A percentile compares a stretch with the other conserved stretches of the same genome.
Conservation (phyloP, 2,329 filamentous ascomycete genomes). For the Clonostachys byssicola region DNA sequence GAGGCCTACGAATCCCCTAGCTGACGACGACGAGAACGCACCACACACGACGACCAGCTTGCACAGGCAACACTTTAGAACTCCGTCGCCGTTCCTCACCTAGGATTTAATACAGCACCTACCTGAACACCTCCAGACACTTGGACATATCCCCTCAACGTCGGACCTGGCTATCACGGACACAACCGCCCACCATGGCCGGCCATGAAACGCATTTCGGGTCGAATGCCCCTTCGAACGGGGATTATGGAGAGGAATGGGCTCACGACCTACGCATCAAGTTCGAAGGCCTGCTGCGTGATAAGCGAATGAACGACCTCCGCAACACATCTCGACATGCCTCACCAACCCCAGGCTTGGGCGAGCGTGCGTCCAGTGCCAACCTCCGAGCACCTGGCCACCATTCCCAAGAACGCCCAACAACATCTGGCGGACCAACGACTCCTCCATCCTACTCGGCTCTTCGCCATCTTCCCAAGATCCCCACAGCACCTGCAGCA, state of each 20-base stretch:
- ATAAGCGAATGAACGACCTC: slow-evolving; percentile 82
- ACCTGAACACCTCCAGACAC: not conserved
- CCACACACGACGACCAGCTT: not conserved
- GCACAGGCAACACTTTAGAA: not conserved
- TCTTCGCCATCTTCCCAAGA: slow-evolving; percentile 44
- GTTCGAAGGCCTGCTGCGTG: slow-evolving; percentile 83
- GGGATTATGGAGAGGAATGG: slow-evolving; percentile 65
- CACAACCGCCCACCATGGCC: slow-evolving; percentile 23
- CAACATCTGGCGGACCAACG: slow-evolving; percentile 34
- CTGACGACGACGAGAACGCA: slow-evolving; percentile 6
- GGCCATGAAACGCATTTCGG: slow-evolving; percentile 26
- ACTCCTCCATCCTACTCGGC: slow-evolving; percentile 44
- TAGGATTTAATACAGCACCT: not conserved
- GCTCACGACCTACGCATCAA: slow-evolving; percentile 75
- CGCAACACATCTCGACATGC: slow-evolving; percentile 46
- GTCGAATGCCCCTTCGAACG: slow-evolving; percentile 17
- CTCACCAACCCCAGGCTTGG: slow-evolving; percentile 54
- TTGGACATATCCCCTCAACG: not conserved
- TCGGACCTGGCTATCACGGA: not conserved
- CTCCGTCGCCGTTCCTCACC: not conserved
- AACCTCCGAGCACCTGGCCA: slow-evolving; percentile 36
- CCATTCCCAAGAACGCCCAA: slow-evolving; percentile 34
- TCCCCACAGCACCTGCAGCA: slow-evolving; percentile 68
- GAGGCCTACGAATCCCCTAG: slow-evolving; percentile 9
- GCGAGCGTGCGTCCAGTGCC: slow-evolving; percentile 45